These are phyloP conservation scores for Coemansia nantahalensis DNA, from an alignment of 192 early-diverging fungal genomes.

Conservation along the genomic window DNA sequence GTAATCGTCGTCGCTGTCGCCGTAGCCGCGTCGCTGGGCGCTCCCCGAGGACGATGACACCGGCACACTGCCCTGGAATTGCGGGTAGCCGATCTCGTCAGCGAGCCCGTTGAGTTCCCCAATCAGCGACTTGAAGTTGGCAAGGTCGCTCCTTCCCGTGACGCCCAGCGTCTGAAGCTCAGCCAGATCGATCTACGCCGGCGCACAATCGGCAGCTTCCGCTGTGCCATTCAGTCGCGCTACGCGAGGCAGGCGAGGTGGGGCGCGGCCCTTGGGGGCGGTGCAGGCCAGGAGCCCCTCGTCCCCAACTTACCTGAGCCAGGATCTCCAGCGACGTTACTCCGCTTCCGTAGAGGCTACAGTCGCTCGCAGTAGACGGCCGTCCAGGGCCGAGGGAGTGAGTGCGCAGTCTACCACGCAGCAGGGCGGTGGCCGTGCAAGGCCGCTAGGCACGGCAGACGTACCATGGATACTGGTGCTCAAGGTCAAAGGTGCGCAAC, in stretches of 20 bases:
- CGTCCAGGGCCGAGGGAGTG: no score
- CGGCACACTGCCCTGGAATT: constrained; percentile 5
- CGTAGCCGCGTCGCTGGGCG: constrained; percentile 10
- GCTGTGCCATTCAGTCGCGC: no score
- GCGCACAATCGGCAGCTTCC: not conserved
- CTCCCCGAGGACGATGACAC: constrained; percentile 4
- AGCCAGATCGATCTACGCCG: constrained; percentile 27
- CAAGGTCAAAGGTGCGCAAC: constrained; percentile 31
- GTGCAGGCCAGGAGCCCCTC: no score
- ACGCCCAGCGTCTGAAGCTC: constrained; percentile 28
- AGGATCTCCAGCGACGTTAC: constrained; percentile 36
- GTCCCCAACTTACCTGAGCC: constrained; percentile 33
- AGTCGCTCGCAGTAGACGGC: not conserved
- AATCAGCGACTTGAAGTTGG: constrained; percentile 26
- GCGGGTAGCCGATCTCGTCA: not conserved
- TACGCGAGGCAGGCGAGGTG: no score
- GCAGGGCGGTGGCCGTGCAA: not conserved
- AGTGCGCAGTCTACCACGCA: no score
- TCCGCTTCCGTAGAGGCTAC: constrained; percentile 39
- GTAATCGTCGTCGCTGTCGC: constrained; percentile 29
- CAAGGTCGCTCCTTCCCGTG: constrained; percentile 27
- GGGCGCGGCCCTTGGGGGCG: no score
- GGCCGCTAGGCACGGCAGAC: constrained; percentile 2
- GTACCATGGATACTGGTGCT: constrained; percentile 48
- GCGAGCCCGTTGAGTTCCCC: constrained; percentile 3